Evolutionary conservation across 2,329 filamentous ascomycete genomes (phyloP).

Genomic region (Colletotrichum orchidophilum): DNA sequence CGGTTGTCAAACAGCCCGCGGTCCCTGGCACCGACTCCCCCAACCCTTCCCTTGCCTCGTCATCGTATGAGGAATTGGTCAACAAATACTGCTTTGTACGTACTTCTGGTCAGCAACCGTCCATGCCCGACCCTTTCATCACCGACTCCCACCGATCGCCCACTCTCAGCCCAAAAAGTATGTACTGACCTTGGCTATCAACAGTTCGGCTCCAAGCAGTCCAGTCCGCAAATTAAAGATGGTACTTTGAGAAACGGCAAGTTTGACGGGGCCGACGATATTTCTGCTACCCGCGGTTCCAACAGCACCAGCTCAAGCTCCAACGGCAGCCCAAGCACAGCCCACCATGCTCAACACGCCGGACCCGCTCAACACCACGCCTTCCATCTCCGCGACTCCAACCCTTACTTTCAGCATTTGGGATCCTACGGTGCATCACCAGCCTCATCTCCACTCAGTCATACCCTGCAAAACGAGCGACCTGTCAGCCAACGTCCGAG

Average conservation of each 20-base stretch:
- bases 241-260: slow-evolving; percentile 54
- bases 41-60: slow-evolving; percentile 74
- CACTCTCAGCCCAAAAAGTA: slow-evolving; percentile 36
- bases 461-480: slow-evolving; percentile 37
- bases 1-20: slow-evolving; percentile 36
- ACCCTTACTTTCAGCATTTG: slow-evolving; percentile 36
- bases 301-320: slow-evolving; percentile 49
- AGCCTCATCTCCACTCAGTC: slow-evolving; percentile 44
- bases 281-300: slow-evolving; percentile 42
- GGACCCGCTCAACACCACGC: slow-evolving; percentile 54
- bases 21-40: slow-evolving; percentile 59
- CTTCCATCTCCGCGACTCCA: slow-evolving; percentile 39
- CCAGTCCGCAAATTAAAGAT: slow-evolving; percentile 60
- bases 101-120: slow-evolving; percentile 59
- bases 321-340: slow-evolving; percentile 49
- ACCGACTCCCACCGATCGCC: slow-evolving; percentile 30
- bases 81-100: slow-evolving; percentile 99
- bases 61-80: slow-evolving; percentile 95
- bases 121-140: slow-evolving; percentile 33
- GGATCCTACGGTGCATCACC: slow-evolving; percentile 45
- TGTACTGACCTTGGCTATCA: slow-evolving; percentile 50
- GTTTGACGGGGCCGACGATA: slow-evolving; percentile 54
- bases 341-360: slow-evolving; percentile 45
- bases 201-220: slow-evolving; percentile 71
- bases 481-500: slow-evolving; percentile 43